Evolutionary conservation across 2,329 filamentous ascomycete species (phyloP), one percentile per base, ranked within the genome.

Genomic region (Colletotrichum graminicola): DNA sequence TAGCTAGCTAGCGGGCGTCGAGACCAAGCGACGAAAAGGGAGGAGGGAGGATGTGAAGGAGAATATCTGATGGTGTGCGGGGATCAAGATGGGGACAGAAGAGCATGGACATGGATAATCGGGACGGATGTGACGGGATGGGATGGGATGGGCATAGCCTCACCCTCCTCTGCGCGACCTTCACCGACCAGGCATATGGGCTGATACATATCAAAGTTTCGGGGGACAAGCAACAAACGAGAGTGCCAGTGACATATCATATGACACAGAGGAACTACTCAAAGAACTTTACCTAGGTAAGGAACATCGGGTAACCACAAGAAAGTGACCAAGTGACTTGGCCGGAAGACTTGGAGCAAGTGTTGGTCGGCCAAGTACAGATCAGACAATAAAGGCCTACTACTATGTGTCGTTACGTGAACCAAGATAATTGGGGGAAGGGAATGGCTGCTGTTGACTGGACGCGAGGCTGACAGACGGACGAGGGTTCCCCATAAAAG

Each of bases 51-150:
- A 18, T 43, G 41, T 47, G 55, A 34, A 51, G 57, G 47, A 67
- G 57, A 62, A 62, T 32, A 59, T 67, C 29, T 63, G 65, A 67
- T 71, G 64, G 68, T 43, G 68, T 68, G 63, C 62, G 64, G 64
- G 64, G 64, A 67, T 54, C 56, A 62, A 59, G 57, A 71, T 62
- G 64, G 64, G 52, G 68, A 45, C 55, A 16, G n/a, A 39, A n/a
- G 49, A 18, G 55, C 62, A 66, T 70, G 67, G 67, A 56, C 63
- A 56, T 60, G 52, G 47, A 56, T 56, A 57, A 63, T 71, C 56
- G 63, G 62, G 64, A 68, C 60, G 47, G 55, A n/a, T n/a, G n/a
- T n/a, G 45, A 71, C 34, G 14, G 14, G 14, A 41, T 41, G 39
- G 4, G 11, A 62, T 52, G 47, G 47, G 47, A 51, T 36, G 57